These are phyloP conservation scores for Thalassia testudinum DNA, from an alignment of 116 monocot species.

Conservation along the genomic window DNA sequence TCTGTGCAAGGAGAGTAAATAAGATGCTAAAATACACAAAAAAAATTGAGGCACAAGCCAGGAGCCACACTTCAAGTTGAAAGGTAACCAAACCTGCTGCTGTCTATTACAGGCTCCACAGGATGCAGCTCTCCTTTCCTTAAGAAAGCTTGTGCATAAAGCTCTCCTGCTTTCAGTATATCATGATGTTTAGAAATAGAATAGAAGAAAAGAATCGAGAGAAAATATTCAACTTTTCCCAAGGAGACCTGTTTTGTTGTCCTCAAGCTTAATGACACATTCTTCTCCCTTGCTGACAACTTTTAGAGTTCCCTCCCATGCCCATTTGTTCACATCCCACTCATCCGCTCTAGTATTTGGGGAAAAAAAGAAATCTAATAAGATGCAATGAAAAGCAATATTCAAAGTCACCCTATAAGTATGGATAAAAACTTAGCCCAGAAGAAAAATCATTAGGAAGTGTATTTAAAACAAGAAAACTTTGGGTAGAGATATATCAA, in stretches of 20 bases:
- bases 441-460: too few relatives aligned
- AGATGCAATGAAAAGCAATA: background rate
- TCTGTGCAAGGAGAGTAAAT: constrained; percentile 27
- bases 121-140: constrained; percentile 86
- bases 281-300: constrained; percentile 91
- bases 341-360: constrained; percentile 71
- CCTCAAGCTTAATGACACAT: constrained; percentile 86
- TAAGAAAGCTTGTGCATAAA: constrained; percentile 90
- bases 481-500: too few relatives aligned
- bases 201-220: too few relatives aligned
- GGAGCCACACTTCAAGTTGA: too few relatives aligned
- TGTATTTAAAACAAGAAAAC: too few relatives aligned
- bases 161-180: constrained; percentile 49
- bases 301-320: constrained; percentile 82
- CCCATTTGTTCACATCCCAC: constrained; percentile 99
- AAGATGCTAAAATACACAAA: background rate
- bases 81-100: constrained; percentile 85
- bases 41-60: too few relatives aligned
- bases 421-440: too few relatives aligned
- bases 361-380: background rate
- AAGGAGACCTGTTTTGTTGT: constrained; percentile 81
- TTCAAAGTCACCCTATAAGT: too few relatives aligned
- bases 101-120: constrained; percentile 94
- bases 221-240: too few relatives aligned
- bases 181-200: too few relatives aligned